A percentile compares a stretch with the other conserved stretches of the same genome.
Conservation (phyloP, 495 filamentous ascomycete genomes). For the Mycothermus thermophilus region DNA sequence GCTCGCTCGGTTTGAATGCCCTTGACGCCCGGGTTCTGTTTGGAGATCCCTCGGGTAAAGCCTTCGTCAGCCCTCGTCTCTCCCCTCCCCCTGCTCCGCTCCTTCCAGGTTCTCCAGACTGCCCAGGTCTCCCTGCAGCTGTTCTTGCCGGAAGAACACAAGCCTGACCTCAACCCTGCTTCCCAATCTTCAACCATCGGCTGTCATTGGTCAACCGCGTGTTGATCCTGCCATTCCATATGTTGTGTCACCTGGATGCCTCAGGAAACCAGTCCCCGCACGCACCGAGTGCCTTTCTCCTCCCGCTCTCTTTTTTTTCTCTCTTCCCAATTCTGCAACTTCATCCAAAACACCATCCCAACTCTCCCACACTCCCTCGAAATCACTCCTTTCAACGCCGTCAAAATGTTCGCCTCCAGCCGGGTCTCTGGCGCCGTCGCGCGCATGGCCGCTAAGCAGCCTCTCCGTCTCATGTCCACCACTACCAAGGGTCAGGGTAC, state of each 20-base stretch:
- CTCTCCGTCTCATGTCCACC: conserved; percentile 10
- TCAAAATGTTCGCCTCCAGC: conserved; percentile 15
- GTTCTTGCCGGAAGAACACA: conserved; percentile 1
- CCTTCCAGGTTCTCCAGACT: too few relatives aligned
- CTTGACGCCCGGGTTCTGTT: too few relatives aligned
- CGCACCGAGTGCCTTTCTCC: conserved; percentile 5
- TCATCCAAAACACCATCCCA: conserved; percentile 1
- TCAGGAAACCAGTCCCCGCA: conserved; percentile 4
- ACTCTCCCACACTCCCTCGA: conserved; percentile 4
- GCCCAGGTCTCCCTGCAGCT: too few relatives aligned
- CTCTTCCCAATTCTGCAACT: conserved; percentile 1
- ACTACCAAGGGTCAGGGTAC: conserved; percentile 12
- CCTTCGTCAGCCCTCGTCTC: too few relatives aligned
- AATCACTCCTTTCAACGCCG: not conserved
- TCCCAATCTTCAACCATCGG: too few relatives aligned
- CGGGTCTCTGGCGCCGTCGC: conserved; percentile 10
- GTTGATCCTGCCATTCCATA: not conserved
- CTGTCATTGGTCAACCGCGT: not conserved
- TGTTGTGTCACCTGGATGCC: conserved; percentile 4
- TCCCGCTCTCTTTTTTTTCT: conserved; percentile 4
- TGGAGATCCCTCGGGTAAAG: too few relatives aligned
- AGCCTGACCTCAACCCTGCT: too few relatives aligned
- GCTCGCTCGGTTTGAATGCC: too few relatives aligned
- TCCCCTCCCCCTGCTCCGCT: too few relatives aligned
- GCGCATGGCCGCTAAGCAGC: conserved; percentile 13